Evolutionary conservation across 2,329 filamentous ascomycete genomes (phyloP), one percentile per base, ranked within the genome.

Genomic region (Alternaria sp.): DNA sequence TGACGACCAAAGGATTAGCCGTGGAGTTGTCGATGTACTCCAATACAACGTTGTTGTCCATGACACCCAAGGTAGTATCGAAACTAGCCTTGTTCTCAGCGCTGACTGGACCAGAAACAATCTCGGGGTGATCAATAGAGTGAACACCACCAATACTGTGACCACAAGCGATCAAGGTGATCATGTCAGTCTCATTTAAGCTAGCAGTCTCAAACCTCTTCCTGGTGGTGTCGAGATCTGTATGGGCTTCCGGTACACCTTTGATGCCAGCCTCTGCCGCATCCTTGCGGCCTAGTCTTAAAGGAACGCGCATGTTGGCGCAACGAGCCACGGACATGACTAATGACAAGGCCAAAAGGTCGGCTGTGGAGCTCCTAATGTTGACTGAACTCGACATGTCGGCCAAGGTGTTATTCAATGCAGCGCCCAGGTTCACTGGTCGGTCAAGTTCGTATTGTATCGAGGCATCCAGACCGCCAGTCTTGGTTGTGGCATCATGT

Each of bases 61-160:
- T 68, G 0, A 28, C 62, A 5, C 54, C 45, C 3, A 59, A 57
- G 14, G 66, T 76, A 2, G 65, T 66, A 46, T 76, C 72, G 40
- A 75, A 70, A 29, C 53, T 57, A 5, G 62, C 62, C 5, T 71
- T 69, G 51, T 71, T 70, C 17, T 65, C 54, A 1, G 65, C 58
- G 46, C 44, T 60, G n/a, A 65, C 61, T 23, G 54, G 60, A 42
- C 62, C 61, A 21, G 67, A 60, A 3, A 75, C 72, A 44, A 77
- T 73, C 31, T 73, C 65, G 11, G 75, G 75, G 50, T 67, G 72
- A 21, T 69, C 70, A 29, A 58, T 65, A 28, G 65, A 63, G 51
- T 77, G 74, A 8, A 77, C 73, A n/a, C 73, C 69, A 17, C 76
- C 76, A 31, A 78, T 63, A 2, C 68, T 72, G 54, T 78, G 76